Evolutionary conservation across 176 grass and related monocot species (phyloP).

Genomic region (Zea mays): DNA sequence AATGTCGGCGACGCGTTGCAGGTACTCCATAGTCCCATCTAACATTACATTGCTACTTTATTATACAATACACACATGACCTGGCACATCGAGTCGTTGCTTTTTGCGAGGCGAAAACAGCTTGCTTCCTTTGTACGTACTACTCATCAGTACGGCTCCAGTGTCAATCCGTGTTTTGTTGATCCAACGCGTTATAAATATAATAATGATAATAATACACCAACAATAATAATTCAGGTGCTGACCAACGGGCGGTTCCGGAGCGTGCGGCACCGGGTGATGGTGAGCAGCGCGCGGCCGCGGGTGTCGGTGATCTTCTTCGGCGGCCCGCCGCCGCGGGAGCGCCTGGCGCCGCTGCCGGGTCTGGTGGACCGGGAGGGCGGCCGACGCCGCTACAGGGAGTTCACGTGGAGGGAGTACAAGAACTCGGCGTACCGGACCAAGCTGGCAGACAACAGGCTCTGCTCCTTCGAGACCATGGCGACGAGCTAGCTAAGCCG

Average conservation of each 20-base stretch:
- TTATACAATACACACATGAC: too few relatives aligned
- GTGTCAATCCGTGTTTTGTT: too few relatives aligned
- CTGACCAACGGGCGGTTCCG: conserved; percentile 85
- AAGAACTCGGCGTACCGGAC: conserved; percentile 63
- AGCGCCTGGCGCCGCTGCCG: conserved; percentile 61
- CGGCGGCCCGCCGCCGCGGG: conserved; percentile 51
- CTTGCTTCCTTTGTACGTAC: too few relatives aligned
- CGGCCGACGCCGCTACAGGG: conserved; percentile 63
- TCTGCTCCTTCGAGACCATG: conserved; percentile 54
- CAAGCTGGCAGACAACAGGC: conserved; percentile 67
- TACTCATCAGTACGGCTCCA: too few relatives aligned
- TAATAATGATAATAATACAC: too few relatives aligned
- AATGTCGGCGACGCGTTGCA: conserved; percentile 76
- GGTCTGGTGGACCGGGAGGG: conserved; percentile 51
- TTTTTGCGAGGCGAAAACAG: too few relatives aligned
- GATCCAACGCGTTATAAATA: too few relatives aligned
- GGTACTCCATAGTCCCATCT: conserved; percentile 2
- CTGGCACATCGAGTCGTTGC: too few relatives aligned
- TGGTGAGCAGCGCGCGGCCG: conserved; percentile 49
- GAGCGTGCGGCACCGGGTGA: conserved; percentile 81
- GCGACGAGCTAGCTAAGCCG: neutral
- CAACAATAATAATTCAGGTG: conserved; percentile 34
- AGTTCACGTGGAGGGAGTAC: conserved; percentile 94
- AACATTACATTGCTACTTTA: too few relatives aligned
- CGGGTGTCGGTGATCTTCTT: conserved; percentile 85